These are phyloP conservation scores for Bryoerythrophyllum caledonicum DNA, from an alignment of 225 moss, liverwort and hornwort species.

Conservation along the genomic window DNA sequence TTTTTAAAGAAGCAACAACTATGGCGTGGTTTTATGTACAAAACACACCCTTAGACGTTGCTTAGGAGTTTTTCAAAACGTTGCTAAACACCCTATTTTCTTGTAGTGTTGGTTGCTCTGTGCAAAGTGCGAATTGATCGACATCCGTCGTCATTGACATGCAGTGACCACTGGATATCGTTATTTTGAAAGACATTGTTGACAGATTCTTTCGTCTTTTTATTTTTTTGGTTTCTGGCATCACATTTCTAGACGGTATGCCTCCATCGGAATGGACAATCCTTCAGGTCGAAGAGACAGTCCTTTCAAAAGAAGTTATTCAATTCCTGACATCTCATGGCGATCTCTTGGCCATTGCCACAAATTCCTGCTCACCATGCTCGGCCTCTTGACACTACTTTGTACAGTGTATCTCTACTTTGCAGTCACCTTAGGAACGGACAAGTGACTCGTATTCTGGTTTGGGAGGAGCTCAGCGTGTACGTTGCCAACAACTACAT, in stretches of 20 bases:
- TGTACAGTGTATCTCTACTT: conserved; percentile 74
- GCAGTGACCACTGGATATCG: conserved; percentile 4
- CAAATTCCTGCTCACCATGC: conserved; percentile 60
- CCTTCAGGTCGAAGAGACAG: conserved; percentile 45
- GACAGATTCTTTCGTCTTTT: not conserved
- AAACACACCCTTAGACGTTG: too few relatives aligned
- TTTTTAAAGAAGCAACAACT: too few relatives aligned
- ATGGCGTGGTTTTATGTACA: too few relatives aligned
- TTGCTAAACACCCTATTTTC: too few relatives aligned
- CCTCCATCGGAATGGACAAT: conserved; percentile 48
- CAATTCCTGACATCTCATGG: conserved; percentile 55
- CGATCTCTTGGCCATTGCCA: conserved; percentile 54
- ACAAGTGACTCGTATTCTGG: conserved; percentile 51
- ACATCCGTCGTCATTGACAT: conserved; percentile 9
- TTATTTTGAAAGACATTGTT: conserved; percentile 10
- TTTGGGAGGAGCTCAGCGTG: conserved; percentile 57
- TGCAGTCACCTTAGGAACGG: conserved; percentile 55
- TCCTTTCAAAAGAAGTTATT: conserved; percentile 42
- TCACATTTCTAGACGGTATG: too few relatives aligned
- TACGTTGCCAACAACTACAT: conserved; percentile 33
- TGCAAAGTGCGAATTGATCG: conserved; percentile 30
- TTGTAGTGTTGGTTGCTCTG: not conserved
- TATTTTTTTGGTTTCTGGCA: too few relatives aligned
- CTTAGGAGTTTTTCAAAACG: too few relatives aligned
- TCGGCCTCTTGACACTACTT: conserved; percentile 54